Base-by-base conservation (phyloP, 78 protist species). In the Tieghemostelium lacteum region DNA sequence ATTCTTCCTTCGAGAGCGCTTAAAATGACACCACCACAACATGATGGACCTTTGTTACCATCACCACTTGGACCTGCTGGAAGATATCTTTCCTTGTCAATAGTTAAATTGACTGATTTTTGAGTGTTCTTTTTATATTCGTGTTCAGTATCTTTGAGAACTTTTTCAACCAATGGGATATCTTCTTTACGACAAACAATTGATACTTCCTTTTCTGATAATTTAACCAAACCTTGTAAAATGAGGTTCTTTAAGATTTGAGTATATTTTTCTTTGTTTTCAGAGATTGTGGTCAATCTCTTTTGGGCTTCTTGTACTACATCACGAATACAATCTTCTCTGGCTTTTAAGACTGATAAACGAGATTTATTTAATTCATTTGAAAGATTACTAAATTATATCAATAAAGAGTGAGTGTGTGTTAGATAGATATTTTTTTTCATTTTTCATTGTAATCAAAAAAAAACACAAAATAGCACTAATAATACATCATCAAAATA, bases 351-450 rank as follows among this genome's bases (percentile, higher is more conserved):
- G 19, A 85, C 73, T 66, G 85, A 54, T 64, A 95, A 74, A 67
- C 96, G 96, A 22, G 86, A 62, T 66, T 67, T 62, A 62, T 88
- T 86, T 63, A 88, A 83, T 55, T 87, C 92, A 54, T 88, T 94
- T 26, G 96, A 94, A 52, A 71, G 67, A 57, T 88, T 77, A 52
- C 93, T 88, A 49, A 22, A 67, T 37, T 36, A 28, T 42, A 34
- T 20, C 31, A 17, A 45, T 26, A 20, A 73, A 29, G 16, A n/a
- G 10, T 45, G 6, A 45, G 52, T 45, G 10, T 45, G 10, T 45
- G 10, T 45, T 45, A 14, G 10, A 45, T 45, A 45, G 6, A 45
- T 45, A 45, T 45, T 14, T 45, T 6, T n/a, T n/a, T n/a, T n/a
- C n/a, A n/a, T n/a, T n/a, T n/a, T n/a, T n/a, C n/a, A n/a, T n/a